Conservation (phyloP, 225 moss, liverwort and hornwort genomes). For the Neckera pumila region DNA sequence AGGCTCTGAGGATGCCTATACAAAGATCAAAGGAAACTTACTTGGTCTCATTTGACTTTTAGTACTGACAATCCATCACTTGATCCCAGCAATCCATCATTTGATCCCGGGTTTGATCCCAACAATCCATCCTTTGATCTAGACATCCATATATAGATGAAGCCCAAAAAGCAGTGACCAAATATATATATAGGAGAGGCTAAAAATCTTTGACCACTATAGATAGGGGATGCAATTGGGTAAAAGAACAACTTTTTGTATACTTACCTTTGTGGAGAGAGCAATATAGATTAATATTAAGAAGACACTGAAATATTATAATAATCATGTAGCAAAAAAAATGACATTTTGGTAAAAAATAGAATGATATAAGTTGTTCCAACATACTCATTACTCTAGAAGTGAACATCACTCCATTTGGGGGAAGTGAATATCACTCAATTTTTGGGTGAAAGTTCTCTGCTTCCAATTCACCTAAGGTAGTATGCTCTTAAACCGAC, state of each 20-base stretch:
- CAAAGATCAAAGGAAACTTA: neutral
- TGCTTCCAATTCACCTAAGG: neutral
- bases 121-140: neutral
- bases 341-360: neutral
- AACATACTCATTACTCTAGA: neutral
- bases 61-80: neutral
- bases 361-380: neutral
- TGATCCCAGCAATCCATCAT: neutral
- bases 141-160: fast-evolving
- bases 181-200: neutral
- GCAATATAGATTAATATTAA: neutral
- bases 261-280: neutral
- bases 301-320: neutral
- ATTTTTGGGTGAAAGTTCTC: neutral
- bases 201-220: neutral
- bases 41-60: fast-evolving
- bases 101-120: neutral
- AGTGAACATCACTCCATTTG: neutral
- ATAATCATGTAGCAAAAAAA: neutral
- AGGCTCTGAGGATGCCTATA: neutral
- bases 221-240: neutral
- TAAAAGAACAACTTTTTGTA: neutral
- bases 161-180: neutral
- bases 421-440: neutral
- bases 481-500: too few species aligned